phyloP scores from a whole-genome alignment of 768 basidiomycete species.

The Grammothele lineata region DNA sequence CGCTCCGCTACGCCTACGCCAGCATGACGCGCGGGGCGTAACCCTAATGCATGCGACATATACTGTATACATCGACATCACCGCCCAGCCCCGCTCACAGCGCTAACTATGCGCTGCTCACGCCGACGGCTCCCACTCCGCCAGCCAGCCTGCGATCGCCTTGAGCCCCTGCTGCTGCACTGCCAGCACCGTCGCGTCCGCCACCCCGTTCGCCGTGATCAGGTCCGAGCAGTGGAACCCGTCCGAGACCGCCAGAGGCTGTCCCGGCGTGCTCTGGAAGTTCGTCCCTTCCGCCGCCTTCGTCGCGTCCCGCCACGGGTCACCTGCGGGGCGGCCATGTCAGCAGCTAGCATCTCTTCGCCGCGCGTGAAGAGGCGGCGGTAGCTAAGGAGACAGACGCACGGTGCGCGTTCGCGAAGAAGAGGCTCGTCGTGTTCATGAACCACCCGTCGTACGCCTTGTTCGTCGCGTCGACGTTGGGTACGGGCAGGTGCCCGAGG shows the following conservation, averaged over 20 bases:
- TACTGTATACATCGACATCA: no score
- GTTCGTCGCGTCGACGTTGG: conserved; percentile 43
- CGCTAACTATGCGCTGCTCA: no score
- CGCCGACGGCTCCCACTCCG: conserved; percentile 23
- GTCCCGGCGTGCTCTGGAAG: conserved; percentile 43
- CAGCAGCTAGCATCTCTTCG: background rate
- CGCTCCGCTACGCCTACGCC: no score
- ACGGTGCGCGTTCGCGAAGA: conserved; percentile 71
- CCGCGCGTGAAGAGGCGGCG: background rate
- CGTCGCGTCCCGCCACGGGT: conserved; percentile 71
- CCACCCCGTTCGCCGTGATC: conserved; percentile 31
- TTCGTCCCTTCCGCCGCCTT: conserved; percentile 51
- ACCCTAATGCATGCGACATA: no score
- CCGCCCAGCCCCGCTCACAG: background rate
- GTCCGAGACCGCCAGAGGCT: conserved; percentile 54
- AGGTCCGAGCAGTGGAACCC: conserved; percentile 73
- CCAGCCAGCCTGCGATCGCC: conserved; percentile 56
- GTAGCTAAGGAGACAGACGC: conserved; percentile 23
- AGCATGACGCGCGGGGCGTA: no score
- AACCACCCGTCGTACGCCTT: conserved; percentile 57
- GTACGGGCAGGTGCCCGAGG: conserved; percentile 32
- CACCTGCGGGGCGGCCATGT: conserved; percentile 38
- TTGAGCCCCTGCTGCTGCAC: conserved; percentile 52
- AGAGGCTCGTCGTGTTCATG: conserved; percentile 50
- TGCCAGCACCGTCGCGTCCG: conserved; percentile 46